Evolutionary conservation across 108 stramenopile genomes (phyloP).

Genomic region (Epipyxis sp.): DNA sequence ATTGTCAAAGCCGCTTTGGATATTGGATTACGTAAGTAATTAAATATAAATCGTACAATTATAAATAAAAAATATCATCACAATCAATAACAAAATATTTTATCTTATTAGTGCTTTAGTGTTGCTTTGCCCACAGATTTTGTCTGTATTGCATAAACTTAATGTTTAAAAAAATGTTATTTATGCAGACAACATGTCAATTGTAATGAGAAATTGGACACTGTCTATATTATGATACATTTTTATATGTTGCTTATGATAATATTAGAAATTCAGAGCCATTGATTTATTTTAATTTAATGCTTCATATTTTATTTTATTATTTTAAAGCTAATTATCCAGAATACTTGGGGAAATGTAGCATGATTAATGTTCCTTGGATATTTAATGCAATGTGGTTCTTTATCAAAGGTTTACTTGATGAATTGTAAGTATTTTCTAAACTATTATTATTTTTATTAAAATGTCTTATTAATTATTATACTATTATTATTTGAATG

Average conservation of each 20-base stretch:
- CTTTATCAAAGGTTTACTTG: not conserved
- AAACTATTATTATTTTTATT: not conserved
- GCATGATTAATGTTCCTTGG: constrained; percentile 19
- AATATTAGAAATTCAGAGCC: too few relatives aligned
- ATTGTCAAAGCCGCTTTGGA: constrained; percentile 19
- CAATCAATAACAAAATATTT: too few relatives aligned
- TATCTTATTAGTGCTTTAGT: too few relatives aligned
- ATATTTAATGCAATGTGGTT: constrained; percentile 12
- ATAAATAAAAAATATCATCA: too few relatives aligned
- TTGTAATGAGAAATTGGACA: too few relatives aligned
- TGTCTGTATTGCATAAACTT: too few relatives aligned
- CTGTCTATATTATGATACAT: too few relatives aligned
- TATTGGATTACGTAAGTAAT: not conserved
- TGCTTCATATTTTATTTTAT: not conserved
- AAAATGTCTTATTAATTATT: not conserved
- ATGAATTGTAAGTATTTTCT: not conserved
- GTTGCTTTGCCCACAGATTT: too few relatives aligned
- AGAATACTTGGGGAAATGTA: not conserved
- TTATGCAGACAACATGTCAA: too few relatives aligned
- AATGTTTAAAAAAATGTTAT: too few relatives aligned
- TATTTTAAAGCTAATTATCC: not conserved
- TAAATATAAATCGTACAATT: too few relatives aligned
- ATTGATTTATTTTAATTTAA: too few relatives aligned
- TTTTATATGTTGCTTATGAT: not conserved
- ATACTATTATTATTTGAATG: not conserved